A percentile compares a stretch with the other conserved stretches of the same genome.
Evolutionary conservation across 2,329 filamentous ascomycete genomes (phyloP).

Genomic region (Onygenales sp.): DNA sequence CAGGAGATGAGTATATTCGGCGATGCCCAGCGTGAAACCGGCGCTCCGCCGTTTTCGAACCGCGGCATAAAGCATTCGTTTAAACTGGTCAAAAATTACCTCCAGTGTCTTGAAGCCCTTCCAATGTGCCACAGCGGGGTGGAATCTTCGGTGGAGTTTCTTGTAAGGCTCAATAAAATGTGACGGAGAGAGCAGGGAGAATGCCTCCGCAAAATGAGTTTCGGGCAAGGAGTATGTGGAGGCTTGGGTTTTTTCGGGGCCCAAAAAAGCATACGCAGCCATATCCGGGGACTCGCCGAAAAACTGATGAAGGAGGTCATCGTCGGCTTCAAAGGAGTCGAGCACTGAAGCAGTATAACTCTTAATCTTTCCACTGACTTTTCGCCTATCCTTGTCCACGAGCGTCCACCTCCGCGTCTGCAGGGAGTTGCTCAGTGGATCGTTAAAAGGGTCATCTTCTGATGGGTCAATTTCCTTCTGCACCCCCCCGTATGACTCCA

Average conservation of each 20-base stretch:
- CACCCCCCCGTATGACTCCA: too few relatives aligned
- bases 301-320: not conserved
- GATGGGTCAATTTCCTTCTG: too few relatives aligned
- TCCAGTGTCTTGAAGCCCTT: constrained; percentile 31
- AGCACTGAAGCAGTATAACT: not conserved
- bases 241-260: constrained; percentile 1
- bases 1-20: constrained; percentile 46
- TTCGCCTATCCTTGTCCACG: too few relatives aligned
- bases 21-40: constrained; percentile 30
- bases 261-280: constrained; percentile 13
- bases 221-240: constrained; percentile 35
- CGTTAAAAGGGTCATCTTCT: too few relatives aligned
- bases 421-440: too few relatives aligned
- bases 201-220: constrained; percentile 52
- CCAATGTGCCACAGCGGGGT: constrained; percentile 37
- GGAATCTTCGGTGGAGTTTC: constrained; percentile 39
- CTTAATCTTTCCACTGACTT: too few relatives aligned
- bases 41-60: constrained; percentile 27
- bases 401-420: too few relatives aligned
- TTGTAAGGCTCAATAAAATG: constrained; percentile 40
- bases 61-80: constrained; percentile 27
- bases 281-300: constrained; percentile 9
- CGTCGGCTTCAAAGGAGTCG: not conserved
- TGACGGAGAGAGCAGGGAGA: constrained; percentile 52
- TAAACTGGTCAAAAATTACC: constrained; percentile 31